Evolutionary conservation across 2,329 filamentous ascomycete genomes (phyloP).

Genomic region (Fusarium goolgardi): DNA sequence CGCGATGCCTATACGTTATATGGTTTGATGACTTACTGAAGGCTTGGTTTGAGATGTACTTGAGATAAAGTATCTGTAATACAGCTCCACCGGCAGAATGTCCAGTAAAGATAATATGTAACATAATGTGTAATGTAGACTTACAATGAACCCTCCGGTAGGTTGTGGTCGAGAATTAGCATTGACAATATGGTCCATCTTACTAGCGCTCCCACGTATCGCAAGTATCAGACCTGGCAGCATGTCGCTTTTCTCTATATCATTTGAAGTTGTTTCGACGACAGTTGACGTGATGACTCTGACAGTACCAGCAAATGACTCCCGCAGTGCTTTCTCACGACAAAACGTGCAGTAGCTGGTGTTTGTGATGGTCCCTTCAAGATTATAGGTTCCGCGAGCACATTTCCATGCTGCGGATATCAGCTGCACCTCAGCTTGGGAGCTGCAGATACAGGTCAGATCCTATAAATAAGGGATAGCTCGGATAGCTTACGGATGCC

Average conservation of each 20-base stretch:
- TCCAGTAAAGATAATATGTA: slow-evolving; percentile 39
- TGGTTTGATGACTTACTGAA: slow-evolving; percentile 12
- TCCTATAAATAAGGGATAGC: rapidly evolving
- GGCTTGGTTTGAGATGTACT: slow-evolving; percentile 15
- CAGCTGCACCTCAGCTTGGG: slow-evolving; percentile 29
- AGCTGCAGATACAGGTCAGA: slow-evolving; percentile 10
- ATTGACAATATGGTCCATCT: slow-evolving; percentile 44
- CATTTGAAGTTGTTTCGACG: neutral
- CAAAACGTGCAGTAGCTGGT: slow-evolving; percentile 24
- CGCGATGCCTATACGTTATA: too few species aligned
- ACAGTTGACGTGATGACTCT: slow-evolving; percentile 36
- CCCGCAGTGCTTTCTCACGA: slow-evolving; percentile 14
- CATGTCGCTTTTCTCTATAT: neutral
- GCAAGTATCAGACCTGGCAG: slow-evolving; percentile 38
- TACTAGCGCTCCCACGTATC: slow-evolving; percentile 38
- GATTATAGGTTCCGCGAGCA: slow-evolving; percentile 29
- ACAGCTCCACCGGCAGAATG: slow-evolving; percentile 45
- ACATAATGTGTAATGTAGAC: neutral
- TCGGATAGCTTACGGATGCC: slow-evolving; percentile 31
- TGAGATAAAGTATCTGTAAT: slow-evolving; percentile 38
- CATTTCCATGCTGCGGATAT: slow-evolving; percentile 40
- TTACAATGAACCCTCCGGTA: slow-evolving; percentile 32
- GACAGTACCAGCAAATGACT: slow-evolving; percentile 30
- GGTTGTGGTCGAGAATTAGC: slow-evolving; percentile 24
- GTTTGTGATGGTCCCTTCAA: slow-evolving; percentile 13